These are phyloP conservation scores for Tritrichomonas musculus DNA, from an alignment of 208 protist species.

Conservation along the genomic window DNA sequence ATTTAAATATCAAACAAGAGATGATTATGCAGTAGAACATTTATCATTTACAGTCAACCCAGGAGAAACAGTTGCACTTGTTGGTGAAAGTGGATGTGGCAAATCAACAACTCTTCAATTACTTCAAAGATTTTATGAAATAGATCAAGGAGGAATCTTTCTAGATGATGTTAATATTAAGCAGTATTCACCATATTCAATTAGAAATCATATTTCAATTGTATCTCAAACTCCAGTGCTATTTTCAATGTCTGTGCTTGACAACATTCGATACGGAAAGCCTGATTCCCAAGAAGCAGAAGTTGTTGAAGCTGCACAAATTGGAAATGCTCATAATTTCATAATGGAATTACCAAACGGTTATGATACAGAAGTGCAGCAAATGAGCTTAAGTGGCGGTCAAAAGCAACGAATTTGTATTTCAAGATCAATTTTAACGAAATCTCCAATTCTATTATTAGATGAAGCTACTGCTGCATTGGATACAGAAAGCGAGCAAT, in stretches of 20 bases:
- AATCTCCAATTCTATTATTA: not conserved
- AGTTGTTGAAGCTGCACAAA: constrained; percentile 46
- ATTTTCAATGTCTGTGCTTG: constrained; percentile 49
- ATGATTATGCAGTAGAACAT: not conserved
- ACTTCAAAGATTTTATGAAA: constrained; percentile 23
- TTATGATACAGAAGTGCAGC: constrained; percentile 38
- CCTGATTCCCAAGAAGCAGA: constrained; percentile 37
- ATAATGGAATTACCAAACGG: constrained; percentile 41
- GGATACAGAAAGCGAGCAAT: not conserved
- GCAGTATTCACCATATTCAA: not conserved
- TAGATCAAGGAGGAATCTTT: not conserved
- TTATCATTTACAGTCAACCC: not conserved
- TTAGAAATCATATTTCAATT: constrained; percentile 39
- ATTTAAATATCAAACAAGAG: not conserved
- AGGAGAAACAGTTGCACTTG: constrained; percentile 17
- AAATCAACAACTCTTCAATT: constrained; percentile 7
- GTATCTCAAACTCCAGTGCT: constrained; percentile 54
- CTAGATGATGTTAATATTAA: not conserved
- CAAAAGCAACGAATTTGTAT: constrained; percentile 31
- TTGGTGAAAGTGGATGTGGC: constrained; percentile 10
- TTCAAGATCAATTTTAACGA: not conserved
- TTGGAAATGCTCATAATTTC: constrained; percentile 56
- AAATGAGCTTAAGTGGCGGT: not conserved
- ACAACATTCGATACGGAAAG: constrained; percentile 55
- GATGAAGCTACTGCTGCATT: constrained; percentile 30